phyloP scores from a whole-genome alignment of 495 filamentous ascomycete species.

The Copromyces sp. region DNA sequence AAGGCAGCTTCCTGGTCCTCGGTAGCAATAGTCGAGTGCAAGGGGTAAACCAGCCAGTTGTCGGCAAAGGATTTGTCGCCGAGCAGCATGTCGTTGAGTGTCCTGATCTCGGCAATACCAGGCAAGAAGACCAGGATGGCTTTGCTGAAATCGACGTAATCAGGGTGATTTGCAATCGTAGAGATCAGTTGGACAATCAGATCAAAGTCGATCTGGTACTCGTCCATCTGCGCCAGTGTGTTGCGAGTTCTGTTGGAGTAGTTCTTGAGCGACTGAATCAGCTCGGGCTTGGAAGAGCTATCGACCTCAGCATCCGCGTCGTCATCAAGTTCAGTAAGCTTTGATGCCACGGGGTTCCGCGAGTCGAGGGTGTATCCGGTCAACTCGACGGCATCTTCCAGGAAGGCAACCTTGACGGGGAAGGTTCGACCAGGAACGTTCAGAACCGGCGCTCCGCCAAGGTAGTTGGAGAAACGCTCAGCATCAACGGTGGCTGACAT shows the following conservation, averaged over 20 bases:
- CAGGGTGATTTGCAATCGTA: slow-evolving; percentile 55
- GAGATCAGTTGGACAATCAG: slow-evolving; percentile 67
- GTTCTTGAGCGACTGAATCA: slow-evolving; percentile 44
- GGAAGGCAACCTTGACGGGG: slow-evolving; percentile 75
- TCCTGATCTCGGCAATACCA: slow-evolving; percentile 85
- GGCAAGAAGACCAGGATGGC: slow-evolving; percentile 92
- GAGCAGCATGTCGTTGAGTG: slow-evolving; percentile 70
- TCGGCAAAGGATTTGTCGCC: slow-evolving; percentile 58
- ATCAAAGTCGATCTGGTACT: slow-evolving; percentile 77
- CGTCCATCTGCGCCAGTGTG: slow-evolving; percentile 65
- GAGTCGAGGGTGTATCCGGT: slow-evolving; percentile 60
- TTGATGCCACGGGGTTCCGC: slow-evolving; percentile 25
- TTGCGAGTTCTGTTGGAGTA: slow-evolving; percentile 68
- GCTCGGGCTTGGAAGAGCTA: slow-evolving; percentile 37
- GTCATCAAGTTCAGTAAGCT: slow-evolving; percentile 44
- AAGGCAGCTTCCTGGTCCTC: slow-evolving; percentile 94
- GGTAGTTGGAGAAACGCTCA: slow-evolving; percentile 77
- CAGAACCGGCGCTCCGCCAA: slow-evolving; percentile 72
- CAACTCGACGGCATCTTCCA: slow-evolving; percentile 83
- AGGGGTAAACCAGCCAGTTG: slow-evolving; percentile 69
- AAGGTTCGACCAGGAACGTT: slow-evolving; percentile 89
- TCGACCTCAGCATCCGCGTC: slow-evolving; percentile 42
- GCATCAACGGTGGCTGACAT: slow-evolving; percentile 97
- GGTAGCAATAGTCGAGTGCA: slow-evolving; percentile 91
- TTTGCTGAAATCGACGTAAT: slow-evolving; percentile 64